These are phyloP conservation scores for Geosmithia flava DNA, from an alignment of 2,329 filamentous ascomycete genomes.

Conservation along the genomic window DNA sequence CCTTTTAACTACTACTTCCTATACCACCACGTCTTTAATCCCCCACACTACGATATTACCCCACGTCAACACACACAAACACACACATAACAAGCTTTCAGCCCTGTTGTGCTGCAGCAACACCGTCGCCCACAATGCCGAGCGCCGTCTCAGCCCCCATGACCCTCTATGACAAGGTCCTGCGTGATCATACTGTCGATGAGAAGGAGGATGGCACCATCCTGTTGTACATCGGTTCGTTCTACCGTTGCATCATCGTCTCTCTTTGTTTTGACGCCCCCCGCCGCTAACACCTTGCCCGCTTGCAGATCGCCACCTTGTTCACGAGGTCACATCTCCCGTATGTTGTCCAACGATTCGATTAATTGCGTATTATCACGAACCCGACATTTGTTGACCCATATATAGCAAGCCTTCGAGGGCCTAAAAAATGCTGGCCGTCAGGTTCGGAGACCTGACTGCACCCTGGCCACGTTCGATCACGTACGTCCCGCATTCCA, in stretches of 20 bases:
- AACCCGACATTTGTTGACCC: neutral
- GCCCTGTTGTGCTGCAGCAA: neutral
- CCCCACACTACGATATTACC: neutral
- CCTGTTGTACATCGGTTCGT: conserved; percentile 77
- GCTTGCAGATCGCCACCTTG: conserved; percentile 73
- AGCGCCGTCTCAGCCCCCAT: conserved; percentile 57
- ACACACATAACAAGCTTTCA: neutral
- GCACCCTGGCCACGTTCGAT: conserved; percentile 91
- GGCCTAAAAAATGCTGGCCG: conserved; percentile 82
- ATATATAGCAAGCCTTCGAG: conserved; percentile 80
- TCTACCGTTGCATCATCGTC: neutral
- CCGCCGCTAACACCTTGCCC: neutral
- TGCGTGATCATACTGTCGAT: conserved; percentile 87
- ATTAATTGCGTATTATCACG: neutral
- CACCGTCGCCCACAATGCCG: conserved; percentile 52
- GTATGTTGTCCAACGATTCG: conserved; percentile 33
- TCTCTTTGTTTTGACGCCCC: no score
- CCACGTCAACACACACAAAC: neutral
- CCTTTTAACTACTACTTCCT: no score
- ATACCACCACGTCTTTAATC: no score
- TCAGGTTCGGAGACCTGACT: conserved; percentile 84
- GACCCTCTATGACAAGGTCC: conserved; percentile 96
- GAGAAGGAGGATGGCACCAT: conserved; percentile 90
- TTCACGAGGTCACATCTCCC: conserved; percentile 96
- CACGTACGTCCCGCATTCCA: conserved; percentile 52